A percentile compares a stretch with the other conserved stretches of the same genome.
These are phyloP conservation scores for Pelargonium fulgidum DNA, from an alignment of 441 rosid genomes.

Conservation along the genomic window DNA sequence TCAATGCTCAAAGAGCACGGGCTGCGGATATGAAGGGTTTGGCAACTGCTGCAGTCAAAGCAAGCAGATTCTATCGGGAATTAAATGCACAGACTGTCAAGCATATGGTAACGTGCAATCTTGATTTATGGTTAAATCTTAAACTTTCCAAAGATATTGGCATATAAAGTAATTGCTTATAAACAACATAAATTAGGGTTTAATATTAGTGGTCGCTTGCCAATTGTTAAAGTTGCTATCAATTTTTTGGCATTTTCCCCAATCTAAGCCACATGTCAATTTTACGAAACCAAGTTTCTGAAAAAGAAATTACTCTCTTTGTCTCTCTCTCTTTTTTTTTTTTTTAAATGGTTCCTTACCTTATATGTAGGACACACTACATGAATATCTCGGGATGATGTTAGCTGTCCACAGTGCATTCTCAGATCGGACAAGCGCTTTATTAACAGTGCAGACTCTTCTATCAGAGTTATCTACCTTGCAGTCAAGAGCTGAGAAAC, in stretches of 20 bases:
- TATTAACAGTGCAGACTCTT: conserved; percentile 84
- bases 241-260: conserved; percentile 1
- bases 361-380: conserved; percentile 61
- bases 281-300: conserved; percentile 1
- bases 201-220: background rate
- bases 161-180: background rate
- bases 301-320: background rate
- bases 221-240: background rate
- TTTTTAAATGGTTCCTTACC: conserved; percentile 5
- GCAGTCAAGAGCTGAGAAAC: conserved; percentile 66
- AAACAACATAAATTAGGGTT: background rate
- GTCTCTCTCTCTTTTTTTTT: too few relatives aligned
- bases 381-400: conserved; percentile 80
- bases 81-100: conserved; percentile 71
- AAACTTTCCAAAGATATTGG: background rate
- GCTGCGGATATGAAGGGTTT: conserved; percentile 75
- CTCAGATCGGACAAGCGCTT: conserved; percentile 74
- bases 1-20: conserved; percentile 57
- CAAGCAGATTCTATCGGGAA: conserved; percentile 78
- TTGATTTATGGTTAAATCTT: background rate
- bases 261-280: background rate
- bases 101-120: conserved; percentile 61
- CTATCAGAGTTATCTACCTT: conserved; percentile 63
- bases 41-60: conserved; percentile 88
- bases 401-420: conserved; percentile 74